Evolutionary conservation across 768 basidiomycete species (phyloP).

Genomic region (Lactifluus pinguis): DNA sequence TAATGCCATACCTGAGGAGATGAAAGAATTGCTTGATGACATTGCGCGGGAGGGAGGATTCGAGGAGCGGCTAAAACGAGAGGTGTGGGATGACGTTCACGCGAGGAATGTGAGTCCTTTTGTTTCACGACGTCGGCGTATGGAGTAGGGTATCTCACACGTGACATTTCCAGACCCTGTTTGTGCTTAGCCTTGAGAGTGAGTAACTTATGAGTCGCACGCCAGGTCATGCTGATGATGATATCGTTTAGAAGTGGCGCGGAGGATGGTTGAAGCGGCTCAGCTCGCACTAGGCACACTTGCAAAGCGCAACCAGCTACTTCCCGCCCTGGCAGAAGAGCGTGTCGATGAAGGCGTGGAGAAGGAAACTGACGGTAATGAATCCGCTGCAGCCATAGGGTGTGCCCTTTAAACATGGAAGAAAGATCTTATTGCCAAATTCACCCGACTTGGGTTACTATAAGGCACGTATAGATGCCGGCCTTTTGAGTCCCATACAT

Average conservation of each 20-base stretch:
- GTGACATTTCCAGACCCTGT: constrained; percentile 27
- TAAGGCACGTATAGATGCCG: no score
- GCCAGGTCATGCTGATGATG: background rate
- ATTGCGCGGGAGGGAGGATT: constrained; percentile 28
- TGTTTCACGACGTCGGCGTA: background rate
- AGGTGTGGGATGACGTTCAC: constrained; percentile 36
- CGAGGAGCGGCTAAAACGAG: constrained; percentile 28
- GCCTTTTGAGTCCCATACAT: no score
- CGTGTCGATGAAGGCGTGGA: background rate
- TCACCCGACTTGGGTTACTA: no score
- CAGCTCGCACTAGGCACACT: constrained; percentile 28
- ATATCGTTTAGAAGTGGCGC: constrained; percentile 25
- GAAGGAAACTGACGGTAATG: background rate
- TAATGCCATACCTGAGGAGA: constrained; percentile 20
- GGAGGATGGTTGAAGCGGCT: constrained; percentile 27
- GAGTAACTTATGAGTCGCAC: constrained; percentile 14
- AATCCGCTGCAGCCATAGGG: background rate
- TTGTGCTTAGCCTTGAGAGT: constrained; percentile 43
- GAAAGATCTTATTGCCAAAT: background rate
- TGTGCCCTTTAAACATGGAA: background rate
- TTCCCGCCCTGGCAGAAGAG: background rate
- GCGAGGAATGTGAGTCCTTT: constrained; percentile 32
- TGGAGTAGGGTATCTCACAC: background rate
- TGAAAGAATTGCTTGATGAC: constrained; percentile 35
- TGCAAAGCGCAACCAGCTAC: constrained; percentile 25